Conservation (phyloP, 495 filamentous ascomycete genomes). For the Penicillium pulvis region DNA sequence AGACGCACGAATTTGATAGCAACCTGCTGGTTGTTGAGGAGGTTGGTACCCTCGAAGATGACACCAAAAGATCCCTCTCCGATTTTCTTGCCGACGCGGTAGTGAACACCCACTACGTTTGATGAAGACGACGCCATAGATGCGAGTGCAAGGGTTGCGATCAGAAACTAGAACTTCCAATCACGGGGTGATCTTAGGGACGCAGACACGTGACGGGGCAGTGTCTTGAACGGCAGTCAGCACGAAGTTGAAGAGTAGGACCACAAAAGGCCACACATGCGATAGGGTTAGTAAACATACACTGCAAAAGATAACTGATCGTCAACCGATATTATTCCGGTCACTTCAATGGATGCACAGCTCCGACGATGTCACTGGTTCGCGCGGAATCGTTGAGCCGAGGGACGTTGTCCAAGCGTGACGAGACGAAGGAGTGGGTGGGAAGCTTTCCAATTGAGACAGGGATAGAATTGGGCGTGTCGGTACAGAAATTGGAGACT, state of each 20-base stretch:
- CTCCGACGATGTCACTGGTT: conserved; percentile 14
- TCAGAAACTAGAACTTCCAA: conserved; percentile 24
- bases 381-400: conserved; percentile 10
- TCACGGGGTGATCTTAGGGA: conserved; percentile 32
- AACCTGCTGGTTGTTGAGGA: conserved; percentile 98
- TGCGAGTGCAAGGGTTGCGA: conserved; percentile 16
- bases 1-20: conserved; percentile 97
- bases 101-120: conserved; percentile 99
- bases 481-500: conserved; percentile 1
- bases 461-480: conserved; percentile 3
- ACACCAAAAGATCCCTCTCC: conserved; percentile 99
- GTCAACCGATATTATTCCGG: conserved; percentile 15
- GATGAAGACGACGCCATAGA: conserved; percentile 91
- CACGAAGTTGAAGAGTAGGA: conserved; percentile 10
- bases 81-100: conserved; percentile 99
- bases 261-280: neutral
- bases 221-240: conserved; percentile 25
- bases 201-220: conserved; percentile 33
- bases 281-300: conserved; percentile 17
- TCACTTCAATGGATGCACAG: conserved; percentile 18
- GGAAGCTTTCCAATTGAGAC: neutral
- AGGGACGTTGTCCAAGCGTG: neutral
- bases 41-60: conserved; percentile 97
- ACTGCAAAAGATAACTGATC: conserved; percentile 18
- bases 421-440: neutral